A percentile compares a stretch with the other conserved stretches of the same genome.
These are phyloP conservation scores for Syzygium malaccense DNA, from an alignment of 441 rosid species.

Conservation along the genomic window DNA sequence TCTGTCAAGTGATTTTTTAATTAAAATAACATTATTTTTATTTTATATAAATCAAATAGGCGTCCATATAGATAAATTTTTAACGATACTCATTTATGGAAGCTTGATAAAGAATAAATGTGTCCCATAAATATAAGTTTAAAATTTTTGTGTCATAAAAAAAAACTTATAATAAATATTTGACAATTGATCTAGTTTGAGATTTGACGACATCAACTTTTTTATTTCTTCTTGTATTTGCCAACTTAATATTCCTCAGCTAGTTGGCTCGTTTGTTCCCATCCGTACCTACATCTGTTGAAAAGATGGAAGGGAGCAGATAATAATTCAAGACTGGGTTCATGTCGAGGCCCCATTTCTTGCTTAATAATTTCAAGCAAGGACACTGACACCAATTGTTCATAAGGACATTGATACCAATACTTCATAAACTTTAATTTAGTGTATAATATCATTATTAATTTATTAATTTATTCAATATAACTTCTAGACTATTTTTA, in stretches of 20 bases:
- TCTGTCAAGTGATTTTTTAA: too few relatives aligned
- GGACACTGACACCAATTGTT: neutral
- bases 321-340: neutral
- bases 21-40: too few relatives aligned
- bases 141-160: too few relatives aligned
- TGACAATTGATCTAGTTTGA: too few relatives aligned
- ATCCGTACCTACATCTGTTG: neutral
- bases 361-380: neutral
- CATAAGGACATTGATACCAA: neutral
- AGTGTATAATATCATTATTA: neutral
- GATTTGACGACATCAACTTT: neutral
- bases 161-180: too few relatives aligned
- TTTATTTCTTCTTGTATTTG: neutral
- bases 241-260: too few relatives aligned
- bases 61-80: fast-evolving
- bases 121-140: too few relatives aligned
- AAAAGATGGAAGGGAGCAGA: neutral
- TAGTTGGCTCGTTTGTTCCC: neutral
- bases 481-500: neutral
- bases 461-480: neutral
- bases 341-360: neutral
- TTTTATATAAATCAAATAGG: too few relatives aligned
- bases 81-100: too few relatives aligned
- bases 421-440: too few relatives aligned
- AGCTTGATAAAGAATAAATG: too few relatives aligned